Percentiles rank a stretch among this genome's conserved stretches.
These are phyloP conservation scores for Chrysopogon serrulatus DNA, from an alignment of 176 grass and related monocot species.

Conservation along the genomic window DNA sequence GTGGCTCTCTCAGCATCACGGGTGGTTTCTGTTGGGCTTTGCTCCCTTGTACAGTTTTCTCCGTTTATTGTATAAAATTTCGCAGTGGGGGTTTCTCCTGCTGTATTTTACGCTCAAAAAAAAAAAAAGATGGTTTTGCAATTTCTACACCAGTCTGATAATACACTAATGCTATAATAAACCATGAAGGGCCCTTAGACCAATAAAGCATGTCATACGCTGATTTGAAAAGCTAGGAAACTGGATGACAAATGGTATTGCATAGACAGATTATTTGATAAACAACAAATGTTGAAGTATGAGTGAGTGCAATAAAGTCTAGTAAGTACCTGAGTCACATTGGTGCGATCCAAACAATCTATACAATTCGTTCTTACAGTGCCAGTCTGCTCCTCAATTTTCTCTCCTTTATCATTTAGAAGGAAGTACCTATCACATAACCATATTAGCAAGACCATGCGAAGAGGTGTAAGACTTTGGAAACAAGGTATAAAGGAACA, in stretches of 20 bases:
- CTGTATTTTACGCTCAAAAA: too few relatives aligned
- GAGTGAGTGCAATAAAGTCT: neutral
- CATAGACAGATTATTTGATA: neutral
- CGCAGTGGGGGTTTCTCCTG: too few relatives aligned
- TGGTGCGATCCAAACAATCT: conserved; percentile 97
- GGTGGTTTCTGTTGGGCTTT: too few relatives aligned
- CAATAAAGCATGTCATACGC: neutral
- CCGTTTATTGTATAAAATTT: too few relatives aligned
- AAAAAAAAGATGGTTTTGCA: neutral
- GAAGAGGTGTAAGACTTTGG: neutral
- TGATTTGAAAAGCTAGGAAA: neutral
- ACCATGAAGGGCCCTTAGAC: neutral
- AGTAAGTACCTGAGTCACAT: conserved; percentile 92
- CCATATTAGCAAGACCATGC: conserved; percentile 23
- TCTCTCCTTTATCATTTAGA: conserved; percentile 68
- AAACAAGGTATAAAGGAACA: neutral
- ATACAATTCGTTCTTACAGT: conserved; percentile 91
- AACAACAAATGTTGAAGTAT: neutral
- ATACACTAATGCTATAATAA: neutral
- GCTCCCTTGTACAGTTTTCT: too few relatives aligned
- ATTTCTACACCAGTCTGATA: neutral
- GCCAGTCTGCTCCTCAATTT: conserved; percentile 70
- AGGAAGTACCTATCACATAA: conserved; percentile 74
- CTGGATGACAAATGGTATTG: neutral
- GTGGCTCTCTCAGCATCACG: too few relatives aligned